Percentiles rank a stretch among this genome's conserved stretches.
Conservation (phyloP, 257 asterid genomes). For the Verbascum thapsus region DNA sequence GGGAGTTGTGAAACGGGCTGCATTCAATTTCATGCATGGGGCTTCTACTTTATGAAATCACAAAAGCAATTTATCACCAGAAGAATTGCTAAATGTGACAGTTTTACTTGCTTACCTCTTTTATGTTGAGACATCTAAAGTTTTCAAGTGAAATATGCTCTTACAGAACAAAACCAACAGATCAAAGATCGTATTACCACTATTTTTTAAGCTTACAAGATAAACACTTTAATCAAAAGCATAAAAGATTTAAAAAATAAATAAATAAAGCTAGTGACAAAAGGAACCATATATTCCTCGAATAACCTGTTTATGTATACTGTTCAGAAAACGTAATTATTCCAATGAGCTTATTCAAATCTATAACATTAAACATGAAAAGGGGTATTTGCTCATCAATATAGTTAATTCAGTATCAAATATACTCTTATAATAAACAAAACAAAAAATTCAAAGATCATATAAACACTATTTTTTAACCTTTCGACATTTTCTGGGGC, state of each 20-base stretch:
- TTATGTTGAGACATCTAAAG: no score
- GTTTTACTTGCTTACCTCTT: no score
- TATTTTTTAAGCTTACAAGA: slow-evolving; percentile 54
- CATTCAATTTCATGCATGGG: no score
- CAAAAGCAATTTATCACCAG: no score
- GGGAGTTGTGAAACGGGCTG: no score
- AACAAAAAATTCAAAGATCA: no score
- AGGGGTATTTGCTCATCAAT: slow-evolving; percentile 37
- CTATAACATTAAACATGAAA: slow-evolving; percentile 28
- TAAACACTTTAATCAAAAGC: background rate
- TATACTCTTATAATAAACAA: no score
- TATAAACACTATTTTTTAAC: slow-evolving; percentile 59
- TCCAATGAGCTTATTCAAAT: slow-evolving; percentile 29
- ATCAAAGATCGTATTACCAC: slow-evolving; percentile 20
- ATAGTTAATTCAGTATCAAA: slow-evolving; percentile 31
- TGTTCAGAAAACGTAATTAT: slow-evolving; percentile 23
- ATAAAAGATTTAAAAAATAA: no score
- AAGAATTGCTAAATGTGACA: no score
- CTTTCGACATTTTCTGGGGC: slow-evolving; percentile 71
- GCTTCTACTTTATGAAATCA: no score
- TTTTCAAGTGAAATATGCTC: slow-evolving; percentile 28
- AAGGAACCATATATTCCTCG: background rate
- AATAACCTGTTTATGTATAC: slow-evolving; percentile 13
- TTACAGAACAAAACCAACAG: background rate
- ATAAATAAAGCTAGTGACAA: slow-evolving; percentile 22